A percentile compares a stretch with the other conserved stretches of the same genome.
These are phyloP conservation scores for Platismatia glauca DNA, from an alignment of 495 filamentous ascomycete genomes.

Conservation along the genomic window DNA sequence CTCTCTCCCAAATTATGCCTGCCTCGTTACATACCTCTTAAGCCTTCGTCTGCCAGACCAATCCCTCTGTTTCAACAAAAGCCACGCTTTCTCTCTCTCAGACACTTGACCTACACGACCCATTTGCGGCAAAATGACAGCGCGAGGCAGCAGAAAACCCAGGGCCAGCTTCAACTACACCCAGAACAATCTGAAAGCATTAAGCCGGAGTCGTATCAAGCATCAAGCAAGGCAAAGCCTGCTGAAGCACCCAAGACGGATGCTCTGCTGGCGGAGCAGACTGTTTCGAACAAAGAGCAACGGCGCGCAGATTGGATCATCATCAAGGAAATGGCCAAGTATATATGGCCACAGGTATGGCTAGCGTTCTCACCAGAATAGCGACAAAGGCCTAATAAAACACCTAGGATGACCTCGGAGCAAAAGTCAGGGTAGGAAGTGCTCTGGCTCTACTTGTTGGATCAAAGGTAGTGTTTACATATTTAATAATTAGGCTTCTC, in stretches of 20 bases:
- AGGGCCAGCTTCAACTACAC: not conserved
- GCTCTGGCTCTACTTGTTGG: slow-evolving; percentile 75
- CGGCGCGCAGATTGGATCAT: slow-evolving; percentile 97
- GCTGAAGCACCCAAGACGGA: slow-evolving; percentile 34
- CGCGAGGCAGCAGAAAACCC: not conserved
- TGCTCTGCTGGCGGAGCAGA: slow-evolving; percentile 47
- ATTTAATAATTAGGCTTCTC: not conserved
- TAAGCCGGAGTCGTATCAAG: slow-evolving; percentile 22
- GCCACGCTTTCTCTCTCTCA: not conserved
- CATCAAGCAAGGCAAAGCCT: slow-evolving; percentile 23
- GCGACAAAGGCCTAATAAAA: not conserved
- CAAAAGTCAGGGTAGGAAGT: slow-evolving; percentile 73
- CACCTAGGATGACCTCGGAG: slow-evolving; percentile 58
- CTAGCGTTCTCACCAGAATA: not conserved
- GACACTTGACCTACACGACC: slow-evolving; percentile 5
- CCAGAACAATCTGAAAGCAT: slow-evolving; percentile 17
- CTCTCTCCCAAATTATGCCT: slow-evolving; percentile 9
- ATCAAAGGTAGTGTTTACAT: slow-evolving; percentile 54
- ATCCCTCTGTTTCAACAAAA: not conserved
- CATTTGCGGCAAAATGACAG: slow-evolving; percentile 13
- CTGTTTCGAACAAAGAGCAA: slow-evolving; percentile 66
- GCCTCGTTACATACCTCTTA: not conserved
- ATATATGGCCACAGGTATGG: slow-evolving; percentile 86
- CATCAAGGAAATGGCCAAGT: slow-evolving; percentile 92
- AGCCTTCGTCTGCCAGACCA: not conserved